Evolutionary conservation across 306 rosid genomes (phyloP).

Genomic region (Neltuma alba): DNA sequence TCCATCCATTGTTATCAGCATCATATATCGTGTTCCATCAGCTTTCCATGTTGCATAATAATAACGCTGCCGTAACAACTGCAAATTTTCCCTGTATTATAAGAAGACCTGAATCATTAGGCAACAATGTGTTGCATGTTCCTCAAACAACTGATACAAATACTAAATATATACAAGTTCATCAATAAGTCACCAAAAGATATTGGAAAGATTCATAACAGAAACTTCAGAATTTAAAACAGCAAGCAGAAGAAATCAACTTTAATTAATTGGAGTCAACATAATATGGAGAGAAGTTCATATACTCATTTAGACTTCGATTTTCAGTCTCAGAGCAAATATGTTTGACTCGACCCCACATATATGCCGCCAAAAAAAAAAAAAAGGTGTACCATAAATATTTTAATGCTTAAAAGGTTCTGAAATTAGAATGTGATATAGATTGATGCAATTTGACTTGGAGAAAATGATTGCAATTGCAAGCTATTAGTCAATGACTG

Average conservation of each 20-base stretch:
- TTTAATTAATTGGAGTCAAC: slow-evolving; percentile 9
- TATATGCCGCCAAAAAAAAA: not conserved
- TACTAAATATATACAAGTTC: not conserved
- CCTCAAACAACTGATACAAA: slow-evolving; percentile 22
- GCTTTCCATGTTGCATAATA: too few species aligned
- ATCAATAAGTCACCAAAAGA: slow-evolving; percentile 9
- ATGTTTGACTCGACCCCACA: not conserved
- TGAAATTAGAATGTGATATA: not conserved
- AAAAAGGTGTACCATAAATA: not conserved
- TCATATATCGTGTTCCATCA: too few species aligned
- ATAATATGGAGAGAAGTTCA: not conserved
- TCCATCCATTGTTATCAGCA: too few species aligned
- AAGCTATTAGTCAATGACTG: not conserved
- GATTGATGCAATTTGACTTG: not conserved
- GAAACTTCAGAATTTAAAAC: not conserved
- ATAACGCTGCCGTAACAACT: too few species aligned
- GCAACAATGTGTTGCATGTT: slow-evolving; percentile 1
- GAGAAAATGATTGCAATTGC: not conserved
- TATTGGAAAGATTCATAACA: not conserved
- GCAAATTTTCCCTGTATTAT: slow-evolving; percentile 77
- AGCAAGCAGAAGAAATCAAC: not conserved
- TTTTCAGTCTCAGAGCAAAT: not conserved
- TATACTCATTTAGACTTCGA: not conserved
- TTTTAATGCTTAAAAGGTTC: not conserved
- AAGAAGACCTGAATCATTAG: slow-evolving; percentile 27